phyloP scores from a whole-genome alignment of 371 early-diverging fungal species.

The Thermomucor indicae-seudaticae region DNA sequence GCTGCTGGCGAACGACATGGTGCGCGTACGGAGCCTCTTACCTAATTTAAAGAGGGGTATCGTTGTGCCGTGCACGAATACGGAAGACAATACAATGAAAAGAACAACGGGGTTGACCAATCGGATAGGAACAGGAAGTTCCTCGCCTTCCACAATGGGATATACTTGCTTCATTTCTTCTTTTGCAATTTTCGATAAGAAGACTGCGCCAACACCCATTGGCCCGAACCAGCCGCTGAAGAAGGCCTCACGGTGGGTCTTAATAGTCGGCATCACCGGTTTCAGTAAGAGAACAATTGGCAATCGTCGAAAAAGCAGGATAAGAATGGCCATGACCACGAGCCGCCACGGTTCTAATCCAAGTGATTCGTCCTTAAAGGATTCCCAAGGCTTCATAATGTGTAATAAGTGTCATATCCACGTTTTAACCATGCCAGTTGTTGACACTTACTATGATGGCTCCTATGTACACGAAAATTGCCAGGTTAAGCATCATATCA shows the following conservation, averaged over 20 bases:
- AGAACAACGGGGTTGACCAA: conserved; percentile 62
- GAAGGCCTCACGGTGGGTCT: conserved; percentile 73
- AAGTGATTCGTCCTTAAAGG: conserved; percentile 48
- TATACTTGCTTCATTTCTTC: conserved; percentile 39
- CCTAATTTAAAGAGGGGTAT: conserved; percentile 69
- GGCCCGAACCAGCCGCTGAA: conserved; percentile 99
- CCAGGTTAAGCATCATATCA: conserved; percentile 85
- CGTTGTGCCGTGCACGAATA: conserved; percentile 82
- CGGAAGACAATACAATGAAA: conserved; percentile 76
- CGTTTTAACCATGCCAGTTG: not conserved
- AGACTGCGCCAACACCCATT: conserved; percentile 83
- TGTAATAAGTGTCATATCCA: not conserved
- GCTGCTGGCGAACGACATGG: conserved; percentile 31
- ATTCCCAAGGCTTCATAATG: conserved; percentile 63
- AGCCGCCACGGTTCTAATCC: conserved; percentile 65
- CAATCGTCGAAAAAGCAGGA: conserved; percentile 82
- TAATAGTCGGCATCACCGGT: conserved; percentile 68
- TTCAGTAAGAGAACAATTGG: conserved; percentile 72
- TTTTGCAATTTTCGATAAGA: conserved; percentile 63
- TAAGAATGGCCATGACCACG: conserved; percentile 57
- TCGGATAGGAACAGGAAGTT: conserved; percentile 20
- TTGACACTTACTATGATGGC: conserved; percentile 57
- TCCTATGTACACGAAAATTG: conserved; percentile 95
- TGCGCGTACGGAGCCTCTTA: conserved; percentile 35
- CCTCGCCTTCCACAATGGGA: conserved; percentile 14